Conservation (phyloP, 345 rosid genomes). For the Alliaria petiolata region DNA sequence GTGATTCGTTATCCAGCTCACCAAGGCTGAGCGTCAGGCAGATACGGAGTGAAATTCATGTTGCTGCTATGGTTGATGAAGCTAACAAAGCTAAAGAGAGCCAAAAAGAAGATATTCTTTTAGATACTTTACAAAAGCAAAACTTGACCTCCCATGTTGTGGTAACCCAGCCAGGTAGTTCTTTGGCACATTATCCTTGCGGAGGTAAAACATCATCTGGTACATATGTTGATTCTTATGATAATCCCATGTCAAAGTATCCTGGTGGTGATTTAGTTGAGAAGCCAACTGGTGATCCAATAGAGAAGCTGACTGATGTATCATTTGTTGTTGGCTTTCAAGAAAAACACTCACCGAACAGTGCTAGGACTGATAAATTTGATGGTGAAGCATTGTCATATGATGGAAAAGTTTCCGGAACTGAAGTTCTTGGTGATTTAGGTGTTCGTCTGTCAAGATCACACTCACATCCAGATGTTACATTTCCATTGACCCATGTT, state of each 20-base stretch:
- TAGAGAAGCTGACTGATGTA: constrained; percentile 35
- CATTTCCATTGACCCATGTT: constrained; percentile 20
- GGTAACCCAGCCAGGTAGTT: constrained; percentile 19
- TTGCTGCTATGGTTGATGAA: background rate
- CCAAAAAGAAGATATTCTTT: constrained; percentile 16
- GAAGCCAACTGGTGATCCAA: constrained; percentile 36
- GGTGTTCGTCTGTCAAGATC: constrained; percentile 28
- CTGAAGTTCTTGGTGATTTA: constrained; percentile 19
- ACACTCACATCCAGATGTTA: constrained; percentile 33
- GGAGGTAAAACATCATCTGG: constrained; percentile 26
- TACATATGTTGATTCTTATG: constrained; percentile 30
- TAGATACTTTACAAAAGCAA: constrained; percentile 34
- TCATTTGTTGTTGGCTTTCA: constrained; percentile 38
- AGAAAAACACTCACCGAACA: constrained; percentile 30
- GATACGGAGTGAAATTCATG: constrained; percentile 15
- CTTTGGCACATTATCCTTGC: constrained; percentile 26
- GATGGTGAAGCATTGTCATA: constrained; percentile 31
- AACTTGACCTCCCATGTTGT: constrained; percentile 23
- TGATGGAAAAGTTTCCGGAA: constrained; percentile 31
- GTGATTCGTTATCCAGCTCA: constrained; percentile 2
- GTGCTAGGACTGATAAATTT: constrained; percentile 9
- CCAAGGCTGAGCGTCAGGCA: constrained; percentile 5
- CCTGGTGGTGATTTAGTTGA: constrained; percentile 34
- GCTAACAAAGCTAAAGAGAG: constrained; percentile 17
- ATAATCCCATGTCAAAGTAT: constrained; percentile 28